Evolutionary conservation across 139 green algal species (phyloP).

Genomic region (Tetratostichococcus sp.): DNA sequence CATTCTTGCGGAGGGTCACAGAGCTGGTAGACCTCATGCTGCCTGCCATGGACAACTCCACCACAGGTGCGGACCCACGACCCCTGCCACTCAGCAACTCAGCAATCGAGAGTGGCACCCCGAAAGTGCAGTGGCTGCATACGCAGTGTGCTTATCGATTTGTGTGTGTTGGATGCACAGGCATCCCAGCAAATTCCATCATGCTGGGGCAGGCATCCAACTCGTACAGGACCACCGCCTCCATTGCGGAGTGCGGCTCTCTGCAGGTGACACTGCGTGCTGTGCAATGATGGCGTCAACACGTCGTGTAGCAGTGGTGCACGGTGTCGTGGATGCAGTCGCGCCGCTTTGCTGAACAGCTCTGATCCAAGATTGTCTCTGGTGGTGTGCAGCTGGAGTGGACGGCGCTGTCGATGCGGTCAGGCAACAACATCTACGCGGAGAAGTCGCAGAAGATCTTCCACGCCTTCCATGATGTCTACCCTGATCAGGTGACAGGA

Average conservation of each 20-base stretch:
- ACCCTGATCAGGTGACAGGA: slow-evolving; percentile 7
- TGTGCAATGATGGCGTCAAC: too few species aligned
- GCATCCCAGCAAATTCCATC: neutral
- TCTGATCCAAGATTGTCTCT: too few species aligned
- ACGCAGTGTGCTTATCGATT: too few species aligned
- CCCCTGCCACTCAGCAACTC: too few species aligned
- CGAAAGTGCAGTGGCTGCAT: too few species aligned
- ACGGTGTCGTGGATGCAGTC: slow-evolving; percentile 50
- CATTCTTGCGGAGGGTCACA: slow-evolving; percentile 28
- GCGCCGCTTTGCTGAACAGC: too few species aligned
- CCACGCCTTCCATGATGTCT: slow-evolving; percentile 9
- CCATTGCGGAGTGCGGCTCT: neutral
- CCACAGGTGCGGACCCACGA: neutral
- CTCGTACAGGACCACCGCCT: neutral
- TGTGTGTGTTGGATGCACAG: neutral
- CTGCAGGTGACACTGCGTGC: neutral
- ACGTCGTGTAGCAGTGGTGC: slow-evolving; percentile 66
- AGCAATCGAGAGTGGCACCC: too few species aligned
- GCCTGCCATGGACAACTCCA: slow-evolving; percentile 61
- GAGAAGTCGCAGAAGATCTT: slow-evolving; percentile 27
- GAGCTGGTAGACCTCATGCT: slow-evolving; percentile 58
- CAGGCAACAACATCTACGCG: slow-evolving; percentile 45
- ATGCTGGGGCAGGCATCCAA: neutral
- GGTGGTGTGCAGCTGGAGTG: slow-evolving; percentile 73
- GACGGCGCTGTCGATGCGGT: slow-evolving; percentile 50